Evolutionary conservation across 345 rosid species (phyloP), one percentile per base, ranked within the genome.

Genomic region (Jatropha curcas): DNA sequence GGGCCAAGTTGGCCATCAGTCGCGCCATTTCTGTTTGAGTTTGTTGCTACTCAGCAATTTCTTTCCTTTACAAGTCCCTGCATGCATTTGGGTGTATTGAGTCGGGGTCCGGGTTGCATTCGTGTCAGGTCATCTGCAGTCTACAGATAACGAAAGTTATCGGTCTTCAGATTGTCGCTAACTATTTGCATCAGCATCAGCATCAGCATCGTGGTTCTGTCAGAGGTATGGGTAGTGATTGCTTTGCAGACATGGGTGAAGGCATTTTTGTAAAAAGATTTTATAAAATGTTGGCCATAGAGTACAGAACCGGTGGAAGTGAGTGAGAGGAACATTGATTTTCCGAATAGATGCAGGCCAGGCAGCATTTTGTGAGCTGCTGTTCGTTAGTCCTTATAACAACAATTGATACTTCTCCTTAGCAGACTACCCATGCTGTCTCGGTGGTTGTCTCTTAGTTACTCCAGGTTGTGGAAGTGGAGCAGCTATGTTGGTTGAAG

Each of bases 21-120:
- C 90, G 91, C 70, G 90, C 92, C 67, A 88, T 86, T 52, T 88
- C 92, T 78, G 88, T 86, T 81, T 90, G 87, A 89, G 80, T 82
- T 60, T 69, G 67, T 77, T 82, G 69, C 67, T 59, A 4, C 58
- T 69, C 24, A 70, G 79, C 83, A 71, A 59, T 41, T 60, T 51
- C 30, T 67, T 75, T 74, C 39, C 75, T 73, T 58, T 71, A 68
- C 70, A 78, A 78, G 80, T 77, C 72, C 83, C 68, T 86, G 75
- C 89, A 84, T 86, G 84, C 89, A 84, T 84, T 78, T 75, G 86
- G 85, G 81, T 77, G 71, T 75, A 83, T 86, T 71, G 81, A 82
- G 76, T 71, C 71, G 81, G 74, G 84, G 87, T 80, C 78, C 68
- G n/a, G 74, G 60, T 83, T 81, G 87, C 84, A 83, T 71, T 75